Evolutionary conservation across 192 early-diverging fungal species (phyloP).

Genomic region (Coemansia sp.): DNA sequence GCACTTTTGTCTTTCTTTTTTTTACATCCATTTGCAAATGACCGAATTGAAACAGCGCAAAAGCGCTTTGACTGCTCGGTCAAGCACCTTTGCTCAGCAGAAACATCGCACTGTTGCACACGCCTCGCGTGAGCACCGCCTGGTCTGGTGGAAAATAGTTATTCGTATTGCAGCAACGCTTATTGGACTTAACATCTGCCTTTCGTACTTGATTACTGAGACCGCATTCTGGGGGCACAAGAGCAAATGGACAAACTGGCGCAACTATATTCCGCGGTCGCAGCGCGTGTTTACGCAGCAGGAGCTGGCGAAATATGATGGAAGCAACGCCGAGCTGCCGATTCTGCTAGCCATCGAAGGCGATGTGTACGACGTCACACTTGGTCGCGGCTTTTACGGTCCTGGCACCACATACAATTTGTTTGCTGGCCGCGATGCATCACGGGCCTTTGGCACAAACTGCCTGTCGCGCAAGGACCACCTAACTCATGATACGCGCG

Average conservation of each 20-base stretch:
- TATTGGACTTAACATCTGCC: conserved; percentile 40
- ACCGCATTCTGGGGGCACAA: conserved; percentile 74
- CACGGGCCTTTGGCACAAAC: conserved; percentile 92
- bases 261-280: conserved; percentile 68
- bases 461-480: conserved; percentile 82
- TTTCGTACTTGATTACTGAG: conserved; percentile 73
- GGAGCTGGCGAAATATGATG: conserved; percentile 85
- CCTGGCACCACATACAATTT: conserved; percentile 75
- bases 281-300: conserved; percentile 68
- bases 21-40: background rate
- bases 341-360: conserved; percentile 91
- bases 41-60: conserved; percentile 31
- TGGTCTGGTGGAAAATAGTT: conserved; percentile 45
- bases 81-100: background rate
- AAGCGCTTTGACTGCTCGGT: background rate
- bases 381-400: conserved; percentile 76
- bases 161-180: conserved; percentile 30
- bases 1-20: background rate
- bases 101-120: background rate
- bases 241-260: conserved; percentile 69
- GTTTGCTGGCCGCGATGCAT: conserved; percentile 90
- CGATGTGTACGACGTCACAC: conserved; percentile 91
- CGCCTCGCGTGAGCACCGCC: conserved; percentile 1
- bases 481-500: conserved; percentile 90
- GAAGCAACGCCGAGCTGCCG: conserved; percentile 73